These are phyloP conservation scores for Colletotrichum truncatum DNA, from an alignment of 2,329 filamentous ascomycete species.

Conservation along the genomic window DNA sequence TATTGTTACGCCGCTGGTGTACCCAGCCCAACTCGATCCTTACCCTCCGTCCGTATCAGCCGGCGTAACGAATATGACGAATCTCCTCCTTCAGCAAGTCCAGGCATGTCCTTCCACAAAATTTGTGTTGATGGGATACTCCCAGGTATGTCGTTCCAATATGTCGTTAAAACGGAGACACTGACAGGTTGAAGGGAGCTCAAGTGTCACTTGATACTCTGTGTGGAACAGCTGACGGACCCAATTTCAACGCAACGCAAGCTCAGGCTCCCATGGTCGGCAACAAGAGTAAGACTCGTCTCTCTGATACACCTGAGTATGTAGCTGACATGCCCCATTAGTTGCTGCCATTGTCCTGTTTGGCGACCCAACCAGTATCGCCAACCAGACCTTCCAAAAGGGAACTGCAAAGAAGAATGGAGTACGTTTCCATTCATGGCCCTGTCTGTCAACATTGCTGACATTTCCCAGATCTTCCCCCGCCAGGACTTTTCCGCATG, in stretches of 20 bases:
- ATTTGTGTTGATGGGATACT: constrained; percentile 52
- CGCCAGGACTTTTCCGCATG: constrained; percentile 15
- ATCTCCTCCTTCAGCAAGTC: constrained; percentile 42
- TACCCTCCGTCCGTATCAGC: constrained; percentile 46
- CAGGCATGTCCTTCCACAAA: constrained; percentile 46
- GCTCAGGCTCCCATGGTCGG: constrained; percentile 39
- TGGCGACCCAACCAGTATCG: constrained; percentile 51
- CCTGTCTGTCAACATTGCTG: accelerated
- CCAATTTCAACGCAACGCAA: constrained; percentile 35
- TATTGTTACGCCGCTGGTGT: constrained; percentile 44
- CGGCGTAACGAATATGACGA: constrained; percentile 43
- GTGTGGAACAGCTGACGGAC: constrained; percentile 43
- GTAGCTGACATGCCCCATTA: constrained; percentile 27
- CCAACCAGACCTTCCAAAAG: constrained; percentile 43
- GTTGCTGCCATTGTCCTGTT: constrained; percentile 51
- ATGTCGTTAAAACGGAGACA: background rate
- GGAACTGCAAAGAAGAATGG: constrained; percentile 48
- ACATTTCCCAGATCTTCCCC: constrained; percentile 14
- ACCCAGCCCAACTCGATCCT: constrained; percentile 46
- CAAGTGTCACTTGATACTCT: constrained; percentile 48
- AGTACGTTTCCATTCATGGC: constrained; percentile 37
- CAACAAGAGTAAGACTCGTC: constrained; percentile 41
- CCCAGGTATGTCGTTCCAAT: constrained; percentile 45
- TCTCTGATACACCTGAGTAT: accelerated
- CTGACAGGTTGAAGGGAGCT: constrained; percentile 41